A percentile compares a stretch with the other conserved stretches of the same genome.
Evolutionary conservation across 2,329 filamentous ascomycete genomes (phyloP).

Genomic region (Pestalotiopsis sp.): DNA sequence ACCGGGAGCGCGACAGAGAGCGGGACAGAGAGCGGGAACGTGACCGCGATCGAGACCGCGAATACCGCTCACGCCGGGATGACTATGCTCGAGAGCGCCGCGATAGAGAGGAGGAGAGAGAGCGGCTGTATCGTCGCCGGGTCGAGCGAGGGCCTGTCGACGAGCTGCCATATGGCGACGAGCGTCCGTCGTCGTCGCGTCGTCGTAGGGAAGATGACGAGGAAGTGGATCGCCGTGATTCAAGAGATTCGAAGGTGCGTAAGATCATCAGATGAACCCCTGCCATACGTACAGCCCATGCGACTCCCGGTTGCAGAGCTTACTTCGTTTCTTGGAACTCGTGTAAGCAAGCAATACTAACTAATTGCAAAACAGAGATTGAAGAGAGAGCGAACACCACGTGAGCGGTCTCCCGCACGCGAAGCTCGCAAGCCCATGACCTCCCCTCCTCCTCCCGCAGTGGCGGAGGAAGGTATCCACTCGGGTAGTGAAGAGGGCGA

Average conservation of each 20-base stretch:
- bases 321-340: no score
- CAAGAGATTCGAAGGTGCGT: conserved; percentile 67
- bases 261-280: neutral
- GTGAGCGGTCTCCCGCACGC: conserved; percentile 60
- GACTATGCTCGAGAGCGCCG: conserved; percentile 85
- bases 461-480: conserved; percentile 63
- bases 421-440: conserved; percentile 60
- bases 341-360: neutral
- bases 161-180: conserved; percentile 88
- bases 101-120: conserved; percentile 86
- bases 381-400: conserved; percentile 57
- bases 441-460: conserved; percentile 44
- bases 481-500: conserved; percentile 97
- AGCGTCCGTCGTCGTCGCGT: conserved; percentile 64
- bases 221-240: conserved; percentile 63
- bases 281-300: no score
- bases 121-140: conserved; percentile 82
- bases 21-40: conserved; percentile 34
- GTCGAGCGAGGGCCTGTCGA: conserved; percentile 69
- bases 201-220: conserved; percentile 79
- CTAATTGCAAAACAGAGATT: conserved; percentile 45
- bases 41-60: conserved; percentile 45
- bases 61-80: conserved; percentile 56
- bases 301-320: no score
- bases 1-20: conserved; percentile 31